Conservation (phyloP, 495 filamentous ascomycete species). For the Corynascus novoguineensis region DNA sequence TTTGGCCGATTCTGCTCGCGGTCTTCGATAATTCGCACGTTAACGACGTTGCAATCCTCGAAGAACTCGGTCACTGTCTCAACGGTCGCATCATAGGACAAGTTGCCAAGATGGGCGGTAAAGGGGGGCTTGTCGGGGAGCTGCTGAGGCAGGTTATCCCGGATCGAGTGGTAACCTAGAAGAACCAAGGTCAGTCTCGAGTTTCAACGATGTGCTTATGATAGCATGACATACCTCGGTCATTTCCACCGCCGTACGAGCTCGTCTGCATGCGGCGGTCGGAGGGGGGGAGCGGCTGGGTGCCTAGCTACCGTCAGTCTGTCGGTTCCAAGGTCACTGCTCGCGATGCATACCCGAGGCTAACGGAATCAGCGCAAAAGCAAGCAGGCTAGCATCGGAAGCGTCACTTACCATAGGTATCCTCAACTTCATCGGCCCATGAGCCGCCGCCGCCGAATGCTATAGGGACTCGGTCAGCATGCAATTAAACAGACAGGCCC, state of each 20-base stretch:
- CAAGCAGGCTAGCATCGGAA: background rate
- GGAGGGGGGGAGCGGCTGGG: slow-evolving; percentile 41
- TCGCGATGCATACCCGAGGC: slow-evolving; percentile 5
- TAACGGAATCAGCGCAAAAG: background rate
- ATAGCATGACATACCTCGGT: slow-evolving; percentile 32
- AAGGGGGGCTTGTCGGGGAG: slow-evolving; percentile 87
- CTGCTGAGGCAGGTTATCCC: slow-evolving; percentile 66
- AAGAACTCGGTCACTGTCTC: slow-evolving; percentile 83
- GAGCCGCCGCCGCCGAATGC: slow-evolving; percentile 72
- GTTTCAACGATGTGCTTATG: background rate
- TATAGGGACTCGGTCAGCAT: slow-evolving; percentile 35
- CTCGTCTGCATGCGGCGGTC: slow-evolving; percentile 33
- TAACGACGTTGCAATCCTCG: slow-evolving; percentile 72
- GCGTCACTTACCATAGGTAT: slow-evolving; percentile 58
- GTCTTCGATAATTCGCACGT: slow-evolving; percentile 92
- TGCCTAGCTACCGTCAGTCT: slow-evolving; percentile 26
- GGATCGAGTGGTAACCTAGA: slow-evolving; percentile 55
- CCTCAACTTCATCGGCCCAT: slow-evolving; percentile 98
- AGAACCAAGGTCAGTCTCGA: background rate
- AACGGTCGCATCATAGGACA: slow-evolving; percentile 84
- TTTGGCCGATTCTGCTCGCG: slow-evolving; percentile 86
- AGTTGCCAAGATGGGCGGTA: slow-evolving; percentile 92
- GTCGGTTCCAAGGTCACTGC: background rate
- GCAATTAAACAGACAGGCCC: background rate
- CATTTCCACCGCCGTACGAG: slow-evolving; percentile 30